These are phyloP conservation scores for Plantago elongata DNA, from an alignment of 257 asterid species.

Conservation along the genomic window DNA sequence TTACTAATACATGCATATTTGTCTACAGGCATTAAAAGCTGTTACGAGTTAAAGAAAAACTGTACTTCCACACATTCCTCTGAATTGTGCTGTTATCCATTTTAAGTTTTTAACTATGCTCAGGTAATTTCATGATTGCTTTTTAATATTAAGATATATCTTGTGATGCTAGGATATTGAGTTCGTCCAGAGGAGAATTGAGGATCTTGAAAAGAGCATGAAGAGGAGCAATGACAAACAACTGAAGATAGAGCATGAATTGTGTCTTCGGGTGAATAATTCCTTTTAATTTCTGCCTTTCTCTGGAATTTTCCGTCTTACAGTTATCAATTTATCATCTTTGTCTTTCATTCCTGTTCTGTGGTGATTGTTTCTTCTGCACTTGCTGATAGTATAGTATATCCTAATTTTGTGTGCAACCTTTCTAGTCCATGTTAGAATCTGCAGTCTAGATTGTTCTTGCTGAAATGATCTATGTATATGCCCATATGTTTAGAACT, in stretches of 20 bases:
- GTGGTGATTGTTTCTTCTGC: background rate
- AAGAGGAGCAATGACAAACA: conserved; percentile 99
- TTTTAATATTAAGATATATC: conserved; percentile 18
- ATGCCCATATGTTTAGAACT: too few relatives aligned
- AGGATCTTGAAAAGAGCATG: conserved; percentile 98
- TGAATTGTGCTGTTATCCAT: conserved; percentile 7
- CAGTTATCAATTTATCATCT: background rate
- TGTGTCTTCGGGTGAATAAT: conserved; percentile 64
- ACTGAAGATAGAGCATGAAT: conserved; percentile 84
- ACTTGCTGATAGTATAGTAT: background rate
- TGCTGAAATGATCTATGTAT: too few relatives aligned
- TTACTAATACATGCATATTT: background rate
- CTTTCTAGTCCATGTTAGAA: too few relatives aligned
- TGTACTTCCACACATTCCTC: background rate
- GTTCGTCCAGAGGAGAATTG: conserved; percentile 79
- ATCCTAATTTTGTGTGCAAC: too few relatives aligned
- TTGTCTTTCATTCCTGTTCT: background rate
- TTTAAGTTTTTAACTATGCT: conserved; percentile 6
- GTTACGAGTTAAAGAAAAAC: background rate
- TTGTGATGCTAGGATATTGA: conserved; percentile 66
- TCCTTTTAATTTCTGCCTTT: conserved; percentile 3
- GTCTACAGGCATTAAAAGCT: background rate
- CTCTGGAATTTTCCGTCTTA: background rate
- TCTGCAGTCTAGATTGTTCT: too few relatives aligned
- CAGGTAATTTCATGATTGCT: background rate